Evolutionary conservation across 352 stramenopile genomes (phyloP).

Genomic region (Globisporangium middletonii): DNA sequence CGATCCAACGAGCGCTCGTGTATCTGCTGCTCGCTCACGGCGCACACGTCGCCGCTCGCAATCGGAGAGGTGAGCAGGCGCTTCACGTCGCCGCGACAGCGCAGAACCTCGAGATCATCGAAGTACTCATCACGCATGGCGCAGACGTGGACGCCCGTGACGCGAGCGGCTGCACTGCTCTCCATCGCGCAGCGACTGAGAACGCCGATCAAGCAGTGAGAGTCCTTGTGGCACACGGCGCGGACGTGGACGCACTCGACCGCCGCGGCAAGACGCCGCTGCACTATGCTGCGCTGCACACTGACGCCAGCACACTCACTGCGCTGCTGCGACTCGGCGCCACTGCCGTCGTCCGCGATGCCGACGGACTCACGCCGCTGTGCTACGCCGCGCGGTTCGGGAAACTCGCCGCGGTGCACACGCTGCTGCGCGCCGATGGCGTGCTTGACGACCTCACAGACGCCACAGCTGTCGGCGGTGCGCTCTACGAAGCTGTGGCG

Average conservation of each 20-base stretch:
- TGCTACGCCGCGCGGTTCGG: not conserved
- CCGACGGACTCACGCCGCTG: not conserved
- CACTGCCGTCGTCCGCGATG: not conserved
- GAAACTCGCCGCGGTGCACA: not conserved
- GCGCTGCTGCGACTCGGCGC: conserved; percentile 1
- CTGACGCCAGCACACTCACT: not conserved
- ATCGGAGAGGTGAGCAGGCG: not conserved
- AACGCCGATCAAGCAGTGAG: too few species aligned
- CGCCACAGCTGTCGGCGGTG: not conserved
- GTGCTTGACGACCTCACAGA: not conserved
- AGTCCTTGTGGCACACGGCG: not conserved
- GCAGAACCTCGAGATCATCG: not conserved
- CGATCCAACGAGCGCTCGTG: not conserved
- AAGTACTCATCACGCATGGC: not conserved
- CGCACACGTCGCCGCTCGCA: not conserved
- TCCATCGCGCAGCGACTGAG: too few species aligned
- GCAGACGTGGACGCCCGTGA: not conserved
- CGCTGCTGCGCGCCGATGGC: not conserved
- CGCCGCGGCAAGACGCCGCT: not conserved
- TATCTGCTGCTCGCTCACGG: conserved; percentile 2
- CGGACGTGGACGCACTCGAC: not conserved
- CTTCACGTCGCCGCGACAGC: not conserved
- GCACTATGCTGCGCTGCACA: not conserved
- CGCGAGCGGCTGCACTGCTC: too few species aligned
- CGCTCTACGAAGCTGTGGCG: not conserved